Evolutionary conservation across 2,329 filamentous ascomycete genomes (phyloP).

Genomic region (Monilinia vaccinii-corymbosi): DNA sequence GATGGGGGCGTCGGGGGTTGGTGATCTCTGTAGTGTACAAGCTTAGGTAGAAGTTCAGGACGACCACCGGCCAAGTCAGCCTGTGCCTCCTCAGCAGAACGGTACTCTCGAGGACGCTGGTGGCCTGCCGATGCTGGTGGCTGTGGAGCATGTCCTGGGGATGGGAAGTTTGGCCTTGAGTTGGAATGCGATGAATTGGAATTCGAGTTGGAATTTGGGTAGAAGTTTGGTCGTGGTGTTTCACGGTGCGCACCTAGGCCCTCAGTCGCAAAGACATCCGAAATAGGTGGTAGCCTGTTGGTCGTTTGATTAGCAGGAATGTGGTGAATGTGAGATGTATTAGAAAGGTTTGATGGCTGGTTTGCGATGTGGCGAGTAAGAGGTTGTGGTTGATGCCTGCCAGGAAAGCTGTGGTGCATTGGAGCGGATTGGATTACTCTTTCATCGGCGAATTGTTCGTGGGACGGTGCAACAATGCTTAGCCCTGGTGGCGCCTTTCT

Average conservation of each 20-base stretch:
- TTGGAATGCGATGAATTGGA: constrained; percentile 56
- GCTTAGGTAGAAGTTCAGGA: constrained; percentile 81
- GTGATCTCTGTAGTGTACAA: constrained; percentile 91
- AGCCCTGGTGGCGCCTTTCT: constrained; percentile 81
- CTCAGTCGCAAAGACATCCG: constrained; percentile 82
- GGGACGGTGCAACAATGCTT: constrained; percentile 89
- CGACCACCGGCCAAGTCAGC: constrained; percentile 84
- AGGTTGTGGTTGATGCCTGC: constrained; percentile 70
- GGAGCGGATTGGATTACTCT: constrained; percentile 95
- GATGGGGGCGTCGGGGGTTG: constrained; percentile 79
- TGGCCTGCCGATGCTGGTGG: constrained; percentile 48
- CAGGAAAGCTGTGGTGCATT: constrained; percentile 89
- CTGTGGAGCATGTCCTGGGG: constrained; percentile 44
- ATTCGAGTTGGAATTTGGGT: constrained; percentile 23
- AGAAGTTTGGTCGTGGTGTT: constrained; percentile 15
- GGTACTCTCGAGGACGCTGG: constrained; percentile 73
- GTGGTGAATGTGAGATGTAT: constrained; percentile 85
- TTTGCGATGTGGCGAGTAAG: constrained; percentile 70
- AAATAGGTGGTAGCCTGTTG: constrained; percentile 87
- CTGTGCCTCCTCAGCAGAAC: constrained; percentile 92
- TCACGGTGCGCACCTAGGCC: constrained; percentile 57
- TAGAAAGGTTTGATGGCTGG: constrained; percentile 72
- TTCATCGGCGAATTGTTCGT: constrained; percentile 86
- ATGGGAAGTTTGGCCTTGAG: constrained; percentile 61
- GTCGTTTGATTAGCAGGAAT: constrained; percentile 78